These are phyloP conservation scores for Kodamaea leandrae DNA, from an alignment of 805 yeast genomes.

Conservation along the genomic window DNA sequence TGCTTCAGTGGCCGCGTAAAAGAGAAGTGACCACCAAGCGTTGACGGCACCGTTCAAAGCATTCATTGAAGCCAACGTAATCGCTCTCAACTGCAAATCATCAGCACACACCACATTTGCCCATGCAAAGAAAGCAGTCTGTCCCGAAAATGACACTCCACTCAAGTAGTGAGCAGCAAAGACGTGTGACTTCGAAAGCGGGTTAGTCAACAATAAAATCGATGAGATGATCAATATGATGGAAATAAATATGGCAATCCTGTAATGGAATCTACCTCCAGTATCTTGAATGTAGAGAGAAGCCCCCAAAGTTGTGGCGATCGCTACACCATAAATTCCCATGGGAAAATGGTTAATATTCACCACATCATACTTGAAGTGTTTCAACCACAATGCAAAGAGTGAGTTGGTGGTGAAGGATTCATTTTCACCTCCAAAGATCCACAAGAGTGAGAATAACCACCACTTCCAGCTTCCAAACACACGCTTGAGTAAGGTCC, in stretches of 20 bases:
- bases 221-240: constrained; percentile 44
- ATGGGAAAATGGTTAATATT: constrained; percentile 53
- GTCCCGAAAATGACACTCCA: constrained; percentile 57
- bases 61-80: constrained; percentile 64
- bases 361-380: constrained; percentile 40
- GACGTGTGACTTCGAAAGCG: constrained; percentile 35
- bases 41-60: constrained; percentile 62
- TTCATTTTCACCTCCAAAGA: constrained; percentile 48
- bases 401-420: constrained; percentile 46
- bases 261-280: constrained; percentile 46
- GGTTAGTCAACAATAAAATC: constrained; percentile 44
- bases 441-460: constrained; percentile 51
- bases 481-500: constrained; percentile 36
- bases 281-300: constrained; percentile 45
- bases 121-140: constrained; percentile 62
- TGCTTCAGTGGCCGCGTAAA: constrained; percentile 50
- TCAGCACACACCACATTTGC: constrained; percentile 57
- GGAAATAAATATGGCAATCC: constrained; percentile 47
- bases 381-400: constrained; percentile 47
- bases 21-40: constrained; percentile 62
- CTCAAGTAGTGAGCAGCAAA: constrained; percentile 56
- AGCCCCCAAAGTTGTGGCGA: constrained; percentile 43
- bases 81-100: constrained; percentile 62
- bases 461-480: constrained; percentile 57
- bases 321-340: constrained; percentile 53